Base-by-base conservation (phyloP, 2,329 filamentous ascomycete genomes). In the Arthroderma uncinatum region DNA sequence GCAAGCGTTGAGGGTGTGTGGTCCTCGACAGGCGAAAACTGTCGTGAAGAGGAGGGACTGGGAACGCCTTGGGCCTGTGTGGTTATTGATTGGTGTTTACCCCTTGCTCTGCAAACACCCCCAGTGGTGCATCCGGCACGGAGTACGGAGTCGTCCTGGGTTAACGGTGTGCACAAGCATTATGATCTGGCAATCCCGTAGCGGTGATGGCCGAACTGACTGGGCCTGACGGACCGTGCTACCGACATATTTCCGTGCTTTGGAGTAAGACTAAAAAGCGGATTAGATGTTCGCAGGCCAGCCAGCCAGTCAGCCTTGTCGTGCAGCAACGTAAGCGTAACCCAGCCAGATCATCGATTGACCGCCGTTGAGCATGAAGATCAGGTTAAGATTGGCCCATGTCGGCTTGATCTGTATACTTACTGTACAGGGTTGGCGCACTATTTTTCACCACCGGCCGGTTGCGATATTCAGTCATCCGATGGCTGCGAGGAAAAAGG, bases 361-460 rank as follows among this genome's bases (percentile, higher is more conserved):
- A 50, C 47, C 47, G 47, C 47, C 47, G 47, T 50, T 50, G 47
- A 50, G 25, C 47, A 50, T 10, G 25, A 50, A 30, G 28, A 50
- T 50, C 47, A 25, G 28, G 23, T 16, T 19, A 4, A 30, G 47
- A 33, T 50, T 33, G 47, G 47, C 47, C 25, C 47, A 33, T 50
- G 47, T 50, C 25, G 14, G 33, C 47, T 21, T 25, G 19, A 10
- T 23, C 25, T 47, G 23, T 36, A 42, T 33, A 50, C 47, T 50
- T 50, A 5, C 16, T 33, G 25, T 30, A 14, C 47, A 50, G 23
- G 47, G 14, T 50, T 50, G 28, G 47, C 28, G 47, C 47, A 30
- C 33, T 25, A 21, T 30, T 33, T 47, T 19, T 50, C 25, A 25
- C 14, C 8, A 30, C n/a, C 25, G 14, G n/a, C n/a, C 25, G 14